phyloP scores from a whole-genome alignment of 257 asterid species.

The Forsythia viridissima region DNA sequence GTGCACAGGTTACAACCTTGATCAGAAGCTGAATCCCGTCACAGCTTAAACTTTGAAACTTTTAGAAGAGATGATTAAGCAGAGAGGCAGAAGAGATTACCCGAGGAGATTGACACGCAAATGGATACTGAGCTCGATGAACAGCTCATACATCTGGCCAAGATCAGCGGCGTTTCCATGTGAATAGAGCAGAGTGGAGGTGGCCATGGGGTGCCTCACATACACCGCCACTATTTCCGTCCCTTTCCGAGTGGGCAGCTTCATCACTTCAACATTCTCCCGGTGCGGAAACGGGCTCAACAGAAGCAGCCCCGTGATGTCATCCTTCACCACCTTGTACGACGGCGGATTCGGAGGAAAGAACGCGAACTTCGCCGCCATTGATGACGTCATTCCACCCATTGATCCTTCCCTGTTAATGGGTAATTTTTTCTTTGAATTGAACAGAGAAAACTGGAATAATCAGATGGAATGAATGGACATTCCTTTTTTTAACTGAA shows the following conservation, averaged over 20 bases:
- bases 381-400: conserved; percentile 99
- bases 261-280: conserved; percentile 86
- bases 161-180: conserved; percentile 99
- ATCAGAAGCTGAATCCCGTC: not conserved
- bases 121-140: conserved; percentile 87
- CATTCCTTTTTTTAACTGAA: not conserved
- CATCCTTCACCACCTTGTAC: conserved; percentile 79
- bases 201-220: conserved; percentile 89
- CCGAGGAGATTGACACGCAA: conserved; percentile 92
- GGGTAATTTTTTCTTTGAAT: not conserved
- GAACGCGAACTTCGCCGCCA: conserved; percentile 98
- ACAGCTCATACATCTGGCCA: conserved; percentile 97
- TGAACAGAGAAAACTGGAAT: not conserved
- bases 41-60: not conserved
- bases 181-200: conserved; percentile 77
- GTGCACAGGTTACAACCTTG: not conserved
- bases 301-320: conserved; percentile 66
- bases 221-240: conserved; percentile 81
- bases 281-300: conserved; percentile 88
- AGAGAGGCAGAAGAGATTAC: conserved; percentile 29
- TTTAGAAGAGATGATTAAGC: not conserved
- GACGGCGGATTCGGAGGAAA: conserved; percentile 97
- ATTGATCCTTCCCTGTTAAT: conserved; percentile 25
- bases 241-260: conserved; percentile 82
- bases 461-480: not conserved